Conservation (phyloP, 2,329 filamentous ascomycete species). For the Cadophora sp. region DNA sequence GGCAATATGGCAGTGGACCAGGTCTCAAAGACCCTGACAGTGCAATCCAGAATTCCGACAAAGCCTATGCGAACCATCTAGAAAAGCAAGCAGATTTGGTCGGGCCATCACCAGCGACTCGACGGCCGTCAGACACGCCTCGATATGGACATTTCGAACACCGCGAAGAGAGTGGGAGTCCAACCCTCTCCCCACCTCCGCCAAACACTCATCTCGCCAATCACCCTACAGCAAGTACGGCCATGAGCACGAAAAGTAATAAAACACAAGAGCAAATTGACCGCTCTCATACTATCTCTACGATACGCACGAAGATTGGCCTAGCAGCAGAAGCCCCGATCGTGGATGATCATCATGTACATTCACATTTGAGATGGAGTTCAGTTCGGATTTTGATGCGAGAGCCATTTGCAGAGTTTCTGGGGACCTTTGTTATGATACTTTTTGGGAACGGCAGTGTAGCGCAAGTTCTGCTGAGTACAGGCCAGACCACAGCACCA, state of each 20-base stretch:
- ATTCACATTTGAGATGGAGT: conserved; percentile 56
- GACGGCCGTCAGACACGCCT: conserved; percentile 20
- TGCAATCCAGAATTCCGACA: conserved; percentile 33
- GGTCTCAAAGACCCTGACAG: conserved; percentile 33
- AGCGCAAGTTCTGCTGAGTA: conserved; percentile 70
- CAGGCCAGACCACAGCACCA: conserved; percentile 32
- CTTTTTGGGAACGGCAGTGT: conserved; percentile 76
- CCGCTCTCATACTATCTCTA: conserved; percentile 27
- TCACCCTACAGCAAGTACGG: conserved; percentile 12
- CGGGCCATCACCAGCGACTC: conserved; percentile 29
- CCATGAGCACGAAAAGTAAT: conserved; percentile 6
- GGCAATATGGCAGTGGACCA: conserved; percentile 32
- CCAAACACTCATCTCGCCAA: background rate
- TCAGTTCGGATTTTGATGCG: conserved; percentile 57
- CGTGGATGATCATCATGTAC: conserved; percentile 36
- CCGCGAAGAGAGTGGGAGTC: conserved; percentile 25
- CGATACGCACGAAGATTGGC: conserved; percentile 33
- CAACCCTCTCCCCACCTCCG: conserved; percentile 8
- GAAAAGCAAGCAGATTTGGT: conserved; percentile 31
- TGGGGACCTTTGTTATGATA: conserved; percentile 71
- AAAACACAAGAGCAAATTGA: conserved; percentile 28
- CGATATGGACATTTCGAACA: conserved; percentile 31
- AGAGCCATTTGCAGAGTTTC: conserved; percentile 71
- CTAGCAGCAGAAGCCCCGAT: conserved; percentile 35
- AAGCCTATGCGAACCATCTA: conserved; percentile 26